These are phyloP conservation scores for Rhytidhysteron rufulum DNA, from an alignment of 2,329 filamentous ascomycete species.

Conservation along the genomic window DNA sequence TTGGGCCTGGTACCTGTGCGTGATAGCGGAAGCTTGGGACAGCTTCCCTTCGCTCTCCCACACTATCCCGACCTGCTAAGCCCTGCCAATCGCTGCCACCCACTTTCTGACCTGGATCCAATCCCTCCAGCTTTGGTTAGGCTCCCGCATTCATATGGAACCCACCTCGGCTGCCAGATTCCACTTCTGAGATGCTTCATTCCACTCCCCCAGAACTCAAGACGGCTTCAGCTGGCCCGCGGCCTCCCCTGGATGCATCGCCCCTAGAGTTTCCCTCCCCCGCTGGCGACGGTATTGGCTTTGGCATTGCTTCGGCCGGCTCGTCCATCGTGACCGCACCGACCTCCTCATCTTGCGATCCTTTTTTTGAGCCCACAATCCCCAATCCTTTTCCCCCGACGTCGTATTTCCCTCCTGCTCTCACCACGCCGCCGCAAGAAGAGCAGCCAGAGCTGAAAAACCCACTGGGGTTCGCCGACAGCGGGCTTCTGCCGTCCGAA, in stretches of 20 bases:
- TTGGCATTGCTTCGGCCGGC: constrained; percentile 8
- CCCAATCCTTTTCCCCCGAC: constrained; percentile 27
- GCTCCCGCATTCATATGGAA: not conserved
- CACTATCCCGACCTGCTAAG: not conserved
- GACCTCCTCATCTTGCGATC: constrained; percentile 8
- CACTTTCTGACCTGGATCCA: not conserved
- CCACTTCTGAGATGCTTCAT: not conserved
- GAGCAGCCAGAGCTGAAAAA: constrained; percentile 20
- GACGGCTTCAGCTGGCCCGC: too few relatives aligned
- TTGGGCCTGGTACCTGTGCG: not conserved
- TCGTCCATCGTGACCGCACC: constrained; percentile 6
- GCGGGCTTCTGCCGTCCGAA: constrained; percentile 22
- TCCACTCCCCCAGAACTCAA: not conserved
- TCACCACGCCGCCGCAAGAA: constrained; percentile 23
- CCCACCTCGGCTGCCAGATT: not conserved
- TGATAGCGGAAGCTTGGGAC: constrained; percentile 1
- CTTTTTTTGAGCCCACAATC: constrained; percentile 25
- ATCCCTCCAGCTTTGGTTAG: not conserved
- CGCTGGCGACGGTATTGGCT: constrained; percentile 1
- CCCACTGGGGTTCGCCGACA: constrained; percentile 19
- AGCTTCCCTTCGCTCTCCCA: not conserved
- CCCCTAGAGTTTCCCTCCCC: not conserved
- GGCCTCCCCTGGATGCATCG: not conserved
- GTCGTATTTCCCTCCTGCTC: constrained; percentile 15
- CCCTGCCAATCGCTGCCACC: not conserved